Conservation (phyloP, 1,284 basidiomycete species). For the Leccinum subfulvum region DNA sequence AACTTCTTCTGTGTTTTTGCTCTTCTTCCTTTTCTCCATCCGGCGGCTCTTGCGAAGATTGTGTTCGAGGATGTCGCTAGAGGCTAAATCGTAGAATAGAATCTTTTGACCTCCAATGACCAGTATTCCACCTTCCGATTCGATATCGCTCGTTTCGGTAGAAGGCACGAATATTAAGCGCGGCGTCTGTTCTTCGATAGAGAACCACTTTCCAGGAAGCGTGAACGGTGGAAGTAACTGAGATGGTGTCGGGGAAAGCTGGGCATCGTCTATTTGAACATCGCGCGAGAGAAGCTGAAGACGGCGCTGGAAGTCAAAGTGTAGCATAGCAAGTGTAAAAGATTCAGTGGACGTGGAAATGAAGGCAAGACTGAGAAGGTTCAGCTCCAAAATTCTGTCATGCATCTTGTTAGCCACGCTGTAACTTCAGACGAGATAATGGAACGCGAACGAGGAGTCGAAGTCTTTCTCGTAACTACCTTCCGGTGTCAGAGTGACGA, state of each 20-base stretch:
- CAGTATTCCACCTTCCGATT: constrained; percentile 63
- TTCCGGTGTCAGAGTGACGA: constrained; percentile 49
- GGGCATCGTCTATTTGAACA: constrained; percentile 46
- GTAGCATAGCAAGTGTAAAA: constrained; percentile 64
- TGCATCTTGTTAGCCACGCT: constrained; percentile 10
- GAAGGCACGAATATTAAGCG: constrained; percentile 26
- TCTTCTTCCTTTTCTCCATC: constrained; percentile 49
- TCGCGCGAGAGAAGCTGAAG: constrained; percentile 63
- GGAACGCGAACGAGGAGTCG: constrained; percentile 59
- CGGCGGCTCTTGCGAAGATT: constrained; percentile 52
- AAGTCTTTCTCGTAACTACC: constrained; percentile 55
- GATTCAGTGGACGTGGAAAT: constrained; percentile 47
- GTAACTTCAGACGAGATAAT: neutral
- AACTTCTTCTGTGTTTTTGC: constrained; percentile 38
- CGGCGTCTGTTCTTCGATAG: constrained; percentile 30
- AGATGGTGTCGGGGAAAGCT: constrained; percentile 54
- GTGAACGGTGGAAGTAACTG: constrained; percentile 49
- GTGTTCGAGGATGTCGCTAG: constrained; percentile 46
- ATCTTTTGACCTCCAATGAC: constrained; percentile 65
- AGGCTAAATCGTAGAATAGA: constrained; percentile 56
- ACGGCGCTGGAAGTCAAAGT: constrained; percentile 61
- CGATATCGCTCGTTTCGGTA: constrained; percentile 26
- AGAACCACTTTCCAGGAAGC: constrained; percentile 31
- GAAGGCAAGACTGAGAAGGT: constrained; percentile 71
- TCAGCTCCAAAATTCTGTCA: constrained; percentile 70